Conservation (phyloP, 192 early-diverging fungal species). For the Lunasporangiospora selenospora region DNA sequence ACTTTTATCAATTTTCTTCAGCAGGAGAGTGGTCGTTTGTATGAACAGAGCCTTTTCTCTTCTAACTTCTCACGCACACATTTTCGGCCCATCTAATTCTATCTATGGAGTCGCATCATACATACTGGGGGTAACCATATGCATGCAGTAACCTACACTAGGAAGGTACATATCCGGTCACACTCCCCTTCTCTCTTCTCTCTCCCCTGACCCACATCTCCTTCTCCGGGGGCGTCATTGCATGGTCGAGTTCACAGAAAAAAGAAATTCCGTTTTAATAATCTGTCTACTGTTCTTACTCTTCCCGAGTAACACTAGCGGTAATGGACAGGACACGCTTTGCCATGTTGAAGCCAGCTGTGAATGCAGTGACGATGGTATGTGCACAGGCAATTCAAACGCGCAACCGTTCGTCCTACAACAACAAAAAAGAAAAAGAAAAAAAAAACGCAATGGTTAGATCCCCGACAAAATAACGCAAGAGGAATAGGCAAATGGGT, state of each 20-base stretch:
- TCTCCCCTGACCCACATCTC: background rate
- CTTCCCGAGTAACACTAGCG: constrained; percentile 45
- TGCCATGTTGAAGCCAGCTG: constrained; percentile 78
- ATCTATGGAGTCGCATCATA: too few relatives aligned
- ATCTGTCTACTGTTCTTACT: constrained; percentile 8
- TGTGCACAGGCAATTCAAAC: constrained; percentile 89
- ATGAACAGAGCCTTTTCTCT: too few relatives aligned
- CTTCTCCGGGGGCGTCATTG: too few relatives aligned
- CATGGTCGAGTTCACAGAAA: too few relatives aligned
- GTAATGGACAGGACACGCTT: constrained; percentile 86
- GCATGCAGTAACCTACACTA: too few relatives aligned
- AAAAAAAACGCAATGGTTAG: background rate
- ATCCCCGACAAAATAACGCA: background rate
- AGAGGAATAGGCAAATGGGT: constrained; percentile 1
- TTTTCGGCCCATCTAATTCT: too few relatives aligned
- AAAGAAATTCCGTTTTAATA: constrained; percentile 7
- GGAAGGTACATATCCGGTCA: background rate
- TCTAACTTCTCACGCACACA: too few relatives aligned
- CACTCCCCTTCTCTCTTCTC: background rate
- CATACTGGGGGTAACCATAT: too few relatives aligned
- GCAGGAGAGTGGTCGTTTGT: too few relatives aligned
- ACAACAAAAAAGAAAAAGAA: constrained; percentile 10
- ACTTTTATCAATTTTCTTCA: too few relatives aligned
- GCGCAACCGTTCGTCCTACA: constrained; percentile 74
- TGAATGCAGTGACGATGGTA: constrained; percentile 88